Base-by-base conservation (phyloP, 257 asterid species). In the Solanum virginianum region DNA sequence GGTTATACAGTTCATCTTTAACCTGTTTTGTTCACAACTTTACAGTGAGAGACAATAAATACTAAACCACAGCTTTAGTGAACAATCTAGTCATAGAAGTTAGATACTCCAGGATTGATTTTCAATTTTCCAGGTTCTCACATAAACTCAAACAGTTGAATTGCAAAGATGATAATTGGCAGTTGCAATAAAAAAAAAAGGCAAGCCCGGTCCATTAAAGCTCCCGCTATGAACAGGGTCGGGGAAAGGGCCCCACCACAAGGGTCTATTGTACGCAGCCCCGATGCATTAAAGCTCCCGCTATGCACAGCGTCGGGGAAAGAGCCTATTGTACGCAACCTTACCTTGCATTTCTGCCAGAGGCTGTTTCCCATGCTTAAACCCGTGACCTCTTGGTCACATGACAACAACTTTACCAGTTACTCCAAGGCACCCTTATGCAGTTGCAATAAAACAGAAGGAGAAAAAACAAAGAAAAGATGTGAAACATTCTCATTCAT, bases 1-100 rank as follows among this genome's bases (percentile, higher is more conserved):
- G 93, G 88, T 91, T 88, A 81, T 93, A 95, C 60, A 95, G 89
- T 86, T 92, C 99, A 82, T 95, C 95, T 86, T 95, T 97, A 39
- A 94, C 98, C 98, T 95, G 94, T 83, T 88, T 80, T 6, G 26
- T 53, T 4, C 49, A 26, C 47, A 77, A 62, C 60, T 14, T 75
- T 24, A 75, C 11, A 49, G 24, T 75, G 59, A 72, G 22, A 22
- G 57, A 12, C 41, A 75, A 22, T 24, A 24, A 75, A 49, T 53
- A 77, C 62, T 14, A 75, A 26, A 49, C 45, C 24, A 8, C 24
- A 75, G 24, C 24, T 77, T 51, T 15, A 51, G 24, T 51, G 51
- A 77, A 77, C 62, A 77, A 77, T 8, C 39, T 29, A 47, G 14
- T 49, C 10, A 0, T 75, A 75, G 60, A 75, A n/a, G 49, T 75